Evolutionary conservation across 1,284 basidiomycete genomes (phyloP).

Genomic region (Ustilago crameri): DNA sequence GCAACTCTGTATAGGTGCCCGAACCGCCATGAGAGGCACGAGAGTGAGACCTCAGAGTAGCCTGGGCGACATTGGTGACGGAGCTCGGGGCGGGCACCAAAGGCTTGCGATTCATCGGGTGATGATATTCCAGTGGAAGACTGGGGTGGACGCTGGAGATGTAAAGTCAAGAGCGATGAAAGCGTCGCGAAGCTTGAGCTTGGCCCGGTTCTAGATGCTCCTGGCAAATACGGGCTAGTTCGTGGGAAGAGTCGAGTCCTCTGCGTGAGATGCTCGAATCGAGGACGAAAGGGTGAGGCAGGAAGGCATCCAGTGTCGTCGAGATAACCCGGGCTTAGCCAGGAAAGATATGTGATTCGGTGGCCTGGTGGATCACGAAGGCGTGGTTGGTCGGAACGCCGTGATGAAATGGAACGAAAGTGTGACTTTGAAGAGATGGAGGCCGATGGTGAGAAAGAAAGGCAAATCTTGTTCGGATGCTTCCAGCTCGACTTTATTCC

Average conservation of each 20-base stretch:
- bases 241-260: background rate
- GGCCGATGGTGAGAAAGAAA: conserved; percentile 10
- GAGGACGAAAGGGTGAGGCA: conserved; percentile 1
- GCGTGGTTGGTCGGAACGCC: background rate
- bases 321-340: background rate
- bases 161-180: background rate
- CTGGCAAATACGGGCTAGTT: background rate
- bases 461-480: conserved; percentile 23
- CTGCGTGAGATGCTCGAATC: background rate
- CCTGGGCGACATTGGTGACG: conserved; percentile 34
- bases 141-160: background rate
- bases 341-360: conserved; percentile 10
- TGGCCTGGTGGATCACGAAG: conserved; percentile 11
- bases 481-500: conserved; percentile 13
- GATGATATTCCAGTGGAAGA: background rate
- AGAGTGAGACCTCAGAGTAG: conserved; percentile 28
- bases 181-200: conserved; percentile 11
- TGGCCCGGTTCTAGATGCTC: conserved; percentile 4
- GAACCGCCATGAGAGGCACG: conserved; percentile 45
- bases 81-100: conserved; percentile 29
- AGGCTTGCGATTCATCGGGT: conserved; percentile 34
- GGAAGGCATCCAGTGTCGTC: conserved; percentile 5
- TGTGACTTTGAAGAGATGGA: conserved; percentile 36
- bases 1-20: conserved; percentile 51
- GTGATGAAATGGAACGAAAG: conserved; percentile 15